These are phyloP conservation scores for Nitzschia sp. DNA, from an alignment of 108 stramenopile genomes.

Conservation along the genomic window DNA sequence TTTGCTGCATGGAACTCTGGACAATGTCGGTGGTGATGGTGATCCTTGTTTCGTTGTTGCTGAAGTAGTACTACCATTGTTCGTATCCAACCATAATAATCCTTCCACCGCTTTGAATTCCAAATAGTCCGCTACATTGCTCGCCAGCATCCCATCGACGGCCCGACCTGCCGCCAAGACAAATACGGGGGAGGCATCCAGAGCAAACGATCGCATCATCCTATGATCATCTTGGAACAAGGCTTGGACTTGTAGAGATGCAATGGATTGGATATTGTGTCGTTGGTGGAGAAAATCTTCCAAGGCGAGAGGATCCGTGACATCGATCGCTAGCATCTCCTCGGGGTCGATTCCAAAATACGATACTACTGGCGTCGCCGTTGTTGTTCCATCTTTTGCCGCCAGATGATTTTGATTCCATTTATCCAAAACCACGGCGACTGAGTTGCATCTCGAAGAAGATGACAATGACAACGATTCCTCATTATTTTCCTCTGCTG, in stretches of 20 bases:
- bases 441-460: not conserved
- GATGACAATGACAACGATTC: not conserved
- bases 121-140: conserved; percentile 86
- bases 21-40: conserved; percentile 27
- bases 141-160: conserved; percentile 73
- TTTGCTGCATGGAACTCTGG: conserved; percentile 85
- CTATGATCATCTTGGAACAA: not conserved
- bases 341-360: conserved; percentile 25
- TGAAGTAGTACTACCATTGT: too few species aligned
- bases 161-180: conserved; percentile 70
- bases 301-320: conserved; percentile 10
- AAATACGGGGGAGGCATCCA: conserved; percentile 67
- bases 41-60: conserved; percentile 4
- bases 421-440: conserved; percentile 22
- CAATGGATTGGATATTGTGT: conserved; percentile 10
- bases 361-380: too few species aligned
- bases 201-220: conserved; percentile 36
- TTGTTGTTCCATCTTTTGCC: too few species aligned
- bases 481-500: conserved; percentile 5
- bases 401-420: conserved; percentile 44
- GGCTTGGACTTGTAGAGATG: not conserved
- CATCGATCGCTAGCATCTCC: not conserved
- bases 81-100: conserved; percentile 42
- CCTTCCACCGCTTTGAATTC: conserved; percentile 86
- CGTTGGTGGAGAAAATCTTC: conserved; percentile 15